Conservation (phyloP, 164 flowering plant species). For the Chimonanthus salicifolius region DNA sequence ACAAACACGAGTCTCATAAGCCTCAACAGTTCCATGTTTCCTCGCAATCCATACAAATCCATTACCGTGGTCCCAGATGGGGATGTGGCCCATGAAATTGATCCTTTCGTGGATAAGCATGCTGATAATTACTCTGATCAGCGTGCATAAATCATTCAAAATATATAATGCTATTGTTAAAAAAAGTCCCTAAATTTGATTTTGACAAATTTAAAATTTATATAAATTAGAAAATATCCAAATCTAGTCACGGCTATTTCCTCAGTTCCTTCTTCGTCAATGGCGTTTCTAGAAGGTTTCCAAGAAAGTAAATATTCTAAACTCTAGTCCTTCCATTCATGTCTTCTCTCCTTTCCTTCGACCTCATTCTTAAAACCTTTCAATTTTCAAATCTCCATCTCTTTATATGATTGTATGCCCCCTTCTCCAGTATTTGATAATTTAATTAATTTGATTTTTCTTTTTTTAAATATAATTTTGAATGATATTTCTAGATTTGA, state of each 20-base stretch:
- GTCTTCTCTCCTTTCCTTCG: background rate
- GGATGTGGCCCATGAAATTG: no score
- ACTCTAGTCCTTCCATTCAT: slow-evolving; percentile 3
- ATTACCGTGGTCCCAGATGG: no score
- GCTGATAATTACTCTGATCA: background rate
- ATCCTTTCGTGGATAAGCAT: background rate
- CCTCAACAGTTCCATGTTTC: no score
- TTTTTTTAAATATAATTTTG: no score
- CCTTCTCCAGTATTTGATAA: no score
- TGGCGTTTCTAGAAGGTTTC: slow-evolving; percentile 17
- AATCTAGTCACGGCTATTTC: background rate
- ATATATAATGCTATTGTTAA: background rate
- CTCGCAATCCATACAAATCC: no score
- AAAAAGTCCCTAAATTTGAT: background rate
- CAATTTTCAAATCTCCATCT: no score
- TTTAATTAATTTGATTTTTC: no score
- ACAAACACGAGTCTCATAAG: no score
- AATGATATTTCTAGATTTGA: no score
- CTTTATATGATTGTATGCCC: no score
- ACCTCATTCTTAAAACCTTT: no score
- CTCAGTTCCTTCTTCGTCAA: background rate
- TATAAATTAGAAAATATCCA: background rate
- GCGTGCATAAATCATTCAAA: background rate
- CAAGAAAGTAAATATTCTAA: slow-evolving; percentile 8
- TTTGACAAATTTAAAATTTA: background rate